These are phyloP conservation scores for Pseudophaeomoniella oleicola DNA, from an alignment of 2,329 filamentous ascomycete species.

Conservation along the genomic window DNA sequence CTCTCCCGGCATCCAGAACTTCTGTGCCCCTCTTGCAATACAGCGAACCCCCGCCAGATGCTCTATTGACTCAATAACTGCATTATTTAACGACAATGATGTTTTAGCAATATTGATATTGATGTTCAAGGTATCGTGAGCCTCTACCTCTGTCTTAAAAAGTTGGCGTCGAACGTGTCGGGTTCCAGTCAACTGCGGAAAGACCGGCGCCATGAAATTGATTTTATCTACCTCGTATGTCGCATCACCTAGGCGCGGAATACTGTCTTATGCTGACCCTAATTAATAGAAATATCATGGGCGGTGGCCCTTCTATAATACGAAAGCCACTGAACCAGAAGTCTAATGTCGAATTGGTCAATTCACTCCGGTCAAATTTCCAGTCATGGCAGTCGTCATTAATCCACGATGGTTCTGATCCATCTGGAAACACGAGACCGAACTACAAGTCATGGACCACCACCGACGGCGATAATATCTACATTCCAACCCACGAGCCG, in stretches of 20 bases:
- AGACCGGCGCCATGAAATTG: constrained; percentile 51
- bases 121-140: too few relatives aligned
- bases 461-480: constrained; percentile 45
- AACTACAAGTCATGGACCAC: constrained; percentile 49
- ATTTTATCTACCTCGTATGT: constrained; percentile 75
- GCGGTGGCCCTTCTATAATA: constrained; percentile 68
- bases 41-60: too few relatives aligned
- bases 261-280: too few relatives aligned
- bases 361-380: constrained; percentile 75
- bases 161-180: too few relatives aligned
- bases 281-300: constrained; percentile 60
- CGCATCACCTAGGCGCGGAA: too few relatives aligned
- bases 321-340: constrained; percentile 62
- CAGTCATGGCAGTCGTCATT: constrained; percentile 1
- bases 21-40: too few relatives aligned
- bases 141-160: too few relatives aligned
- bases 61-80: too few relatives aligned
- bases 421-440: constrained; percentile 15
- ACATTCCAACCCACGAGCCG: constrained; percentile 67
- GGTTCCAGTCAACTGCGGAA: too few relatives aligned
- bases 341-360: constrained; percentile 86
- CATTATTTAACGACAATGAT: too few relatives aligned
- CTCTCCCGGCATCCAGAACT: too few relatives aligned
- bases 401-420: constrained; percentile 15
- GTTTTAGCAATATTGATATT: too few relatives aligned